Base-by-base conservation (phyloP, 108 stramenopile genomes). In the Mayamaea pseudoterrestris region DNA sequence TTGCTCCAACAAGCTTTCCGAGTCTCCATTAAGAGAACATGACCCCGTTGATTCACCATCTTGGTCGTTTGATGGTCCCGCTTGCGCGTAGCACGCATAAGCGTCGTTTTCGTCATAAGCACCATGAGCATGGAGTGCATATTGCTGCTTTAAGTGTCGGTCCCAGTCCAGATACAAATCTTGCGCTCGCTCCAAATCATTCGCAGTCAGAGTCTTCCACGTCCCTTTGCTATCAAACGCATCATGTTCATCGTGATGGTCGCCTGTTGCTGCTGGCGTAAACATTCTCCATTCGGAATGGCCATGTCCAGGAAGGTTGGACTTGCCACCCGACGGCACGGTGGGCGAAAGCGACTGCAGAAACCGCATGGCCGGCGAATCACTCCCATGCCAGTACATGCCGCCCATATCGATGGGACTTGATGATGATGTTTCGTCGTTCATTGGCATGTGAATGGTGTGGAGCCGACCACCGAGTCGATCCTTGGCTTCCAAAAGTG, bases 401-500 rank as follows among this genome's bases (percentile, higher is more conserved):
- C 52, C 52, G 29, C 52, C 52, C n/a, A 53, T 30, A 27, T 53
- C 52, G 13, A 41, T 18, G 2, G 13, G 17, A n/a, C n/a, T n/a
- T n/a, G n/a, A n/a, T n/a, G n/a, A n/a, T n/a, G n/a, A n/a, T n/a
- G 23, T 40, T 12, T 13, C 36, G 21, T 50, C 25, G 35, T 40
- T 36, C 8, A 32, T 50, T 6, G 4, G 34, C 25, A 14, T 48
- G 28, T n/a, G 25, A 17, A 27, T 17, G 22, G 28, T 12, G 29
- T 2, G 31, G 18, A 2, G 47, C 16, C 54, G n/a, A 8, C 57
- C 57, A 25, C 57, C 57, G 12, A 58, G 26, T 8, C 57, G 57
- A 57, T 57, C 55, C 14, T 40, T 40, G 13, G 47, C 47, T 58
- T 58, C 57, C 47, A 58, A 30, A 16, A 58, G n/a, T 23, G 32